A percentile compares a stretch with the other conserved stretches of the same genome.
These are phyloP conservation scores for Tetradesmus obliquus DNA, from an alignment of 139 green algal species.

Conservation along the genomic window DNA sequence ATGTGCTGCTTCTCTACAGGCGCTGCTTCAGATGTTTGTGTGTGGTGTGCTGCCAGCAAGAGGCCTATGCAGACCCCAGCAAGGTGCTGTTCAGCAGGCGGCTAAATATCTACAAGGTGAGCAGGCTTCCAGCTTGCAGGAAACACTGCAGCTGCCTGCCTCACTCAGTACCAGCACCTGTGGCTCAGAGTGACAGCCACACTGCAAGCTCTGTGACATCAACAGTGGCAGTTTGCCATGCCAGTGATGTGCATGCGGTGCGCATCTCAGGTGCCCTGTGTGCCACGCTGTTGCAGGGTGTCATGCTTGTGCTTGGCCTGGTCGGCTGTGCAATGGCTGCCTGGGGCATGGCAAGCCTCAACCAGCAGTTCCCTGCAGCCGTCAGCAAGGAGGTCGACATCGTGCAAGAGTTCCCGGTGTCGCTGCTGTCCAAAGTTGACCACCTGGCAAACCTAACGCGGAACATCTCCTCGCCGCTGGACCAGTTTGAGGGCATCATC, in stretches of 20 bases:
- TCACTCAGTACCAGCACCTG: neutral
- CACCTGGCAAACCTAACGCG: neutral
- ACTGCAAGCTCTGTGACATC: neutral
- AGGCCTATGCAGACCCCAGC: constrained; percentile 19
- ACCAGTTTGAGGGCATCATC: neutral
- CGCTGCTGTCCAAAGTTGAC: neutral
- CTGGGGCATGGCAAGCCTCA: constrained; percentile 33
- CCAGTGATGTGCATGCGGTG: no score
- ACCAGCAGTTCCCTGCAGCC: neutral
- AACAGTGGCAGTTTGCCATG: neutral
- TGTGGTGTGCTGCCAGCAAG: constrained; percentile 43
- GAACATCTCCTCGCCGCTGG: neutral
- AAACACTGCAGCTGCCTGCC: neutral
- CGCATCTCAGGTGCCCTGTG: no score
- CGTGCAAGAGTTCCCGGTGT: neutral
- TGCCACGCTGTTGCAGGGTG: neutral
- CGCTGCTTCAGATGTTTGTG: neutral
- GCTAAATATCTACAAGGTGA: neutral
- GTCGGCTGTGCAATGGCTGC: neutral
- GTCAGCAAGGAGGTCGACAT: constrained; percentile 16
- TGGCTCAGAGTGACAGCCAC: neutral
- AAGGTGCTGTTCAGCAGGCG: constrained; percentile 35
- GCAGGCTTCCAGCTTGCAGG: neutral
- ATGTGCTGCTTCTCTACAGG: neutral
- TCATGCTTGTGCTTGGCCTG: constrained; percentile 11